Evolutionary conservation across 495 filamentous ascomycete species (phyloP).

Genomic region (Hypoxylon perforatum): DNA sequence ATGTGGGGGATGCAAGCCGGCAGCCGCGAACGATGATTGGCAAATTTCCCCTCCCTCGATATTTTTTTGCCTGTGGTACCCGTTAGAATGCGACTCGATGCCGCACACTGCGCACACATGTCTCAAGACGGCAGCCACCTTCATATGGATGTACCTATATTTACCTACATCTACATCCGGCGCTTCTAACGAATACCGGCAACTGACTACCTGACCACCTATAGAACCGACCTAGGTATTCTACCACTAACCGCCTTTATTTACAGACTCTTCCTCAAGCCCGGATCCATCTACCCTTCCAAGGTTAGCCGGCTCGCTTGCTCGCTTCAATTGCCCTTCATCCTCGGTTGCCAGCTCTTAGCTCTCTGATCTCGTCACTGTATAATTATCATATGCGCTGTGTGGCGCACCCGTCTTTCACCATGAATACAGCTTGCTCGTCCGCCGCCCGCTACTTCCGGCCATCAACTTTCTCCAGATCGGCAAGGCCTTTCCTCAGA

Average conservation of each 20-base stretch:
- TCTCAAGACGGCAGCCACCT: slow-evolving; percentile 18
- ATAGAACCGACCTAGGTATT: no score
- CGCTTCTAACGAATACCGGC: slow-evolving; percentile 18
- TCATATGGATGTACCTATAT: slow-evolving; percentile 3
- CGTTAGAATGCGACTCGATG: slow-evolving; percentile 5
- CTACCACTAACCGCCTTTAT: neutral
- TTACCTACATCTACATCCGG: slow-evolving; percentile 18
- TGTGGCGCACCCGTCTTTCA: slow-evolving; percentile 26
- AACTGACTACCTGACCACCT: no score
- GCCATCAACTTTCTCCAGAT: slow-evolving; percentile 41
- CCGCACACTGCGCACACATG: slow-evolving; percentile 1
- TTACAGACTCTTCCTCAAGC: slow-evolving; percentile 22
- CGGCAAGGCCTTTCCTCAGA: slow-evolving; percentile 45
- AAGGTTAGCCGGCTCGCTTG: slow-evolving; percentile 22
- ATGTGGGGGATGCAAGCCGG: slow-evolving; percentile 31
- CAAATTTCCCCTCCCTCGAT: slow-evolving; percentile 29
- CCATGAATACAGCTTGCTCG: slow-evolving; percentile 38
- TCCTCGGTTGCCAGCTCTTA: slow-evolving; percentile 28
- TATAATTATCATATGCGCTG: slow-evolving; percentile 38
- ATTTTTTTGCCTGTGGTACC: slow-evolving; percentile 36
- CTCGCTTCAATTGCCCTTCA: slow-evolving; percentile 7
- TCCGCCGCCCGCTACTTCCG: slow-evolving; percentile 42
- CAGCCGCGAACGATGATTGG: slow-evolving; percentile 24
- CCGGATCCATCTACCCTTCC: slow-evolving; percentile 10
- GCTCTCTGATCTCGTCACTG: neutral